phyloP scores from a whole-genome alignment of 352 stramenopile genomes.

The Phytophthora brassicae region DNA sequence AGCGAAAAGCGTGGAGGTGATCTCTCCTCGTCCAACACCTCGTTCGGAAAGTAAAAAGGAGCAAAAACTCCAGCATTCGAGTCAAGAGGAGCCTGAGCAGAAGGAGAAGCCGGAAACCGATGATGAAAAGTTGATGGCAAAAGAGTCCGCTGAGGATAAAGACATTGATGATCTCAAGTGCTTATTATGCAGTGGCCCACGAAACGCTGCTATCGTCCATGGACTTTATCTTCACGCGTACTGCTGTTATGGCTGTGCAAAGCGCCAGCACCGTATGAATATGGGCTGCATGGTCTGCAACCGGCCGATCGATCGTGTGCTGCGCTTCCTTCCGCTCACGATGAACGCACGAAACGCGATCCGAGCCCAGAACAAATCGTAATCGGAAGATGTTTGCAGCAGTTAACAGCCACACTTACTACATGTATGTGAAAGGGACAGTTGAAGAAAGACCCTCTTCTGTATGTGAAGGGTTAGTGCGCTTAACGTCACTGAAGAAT shows the following conservation, averaged over 20 bases:
- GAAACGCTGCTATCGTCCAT: conserved; percentile 69
- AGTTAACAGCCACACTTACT: neutral
- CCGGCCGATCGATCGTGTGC: conserved; percentile 75
- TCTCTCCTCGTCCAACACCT: conserved; percentile 7
- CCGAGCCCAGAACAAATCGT: conserved; percentile 24
- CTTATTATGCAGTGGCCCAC: conserved; percentile 61
- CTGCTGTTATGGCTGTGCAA: conserved; percentile 78
- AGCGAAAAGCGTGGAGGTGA: conserved; percentile 17
- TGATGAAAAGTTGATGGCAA: conserved; percentile 12
- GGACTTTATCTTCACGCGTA: conserved; percentile 85
- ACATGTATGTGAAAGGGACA: too few relatives aligned
- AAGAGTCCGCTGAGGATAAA: conserved; percentile 12
- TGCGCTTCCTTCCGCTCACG: conserved; percentile 76
- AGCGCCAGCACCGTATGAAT: conserved; percentile 55
- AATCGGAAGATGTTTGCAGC: neutral
- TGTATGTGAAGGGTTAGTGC: too few relatives aligned
- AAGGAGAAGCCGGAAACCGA: conserved; percentile 16
- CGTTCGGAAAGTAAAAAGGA: conserved; percentile 35
- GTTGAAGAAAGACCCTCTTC: too few relatives aligned
- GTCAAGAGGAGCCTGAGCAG: conserved; percentile 5
- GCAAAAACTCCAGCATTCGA: conserved; percentile 12
- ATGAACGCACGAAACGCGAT: conserved; percentile 48
- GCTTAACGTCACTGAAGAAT: too few relatives aligned
- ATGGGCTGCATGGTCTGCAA: conserved; percentile 72
- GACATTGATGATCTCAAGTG: conserved; percentile 68